phyloP scores from a whole-genome alignment of 2,329 filamentous ascomycete species.

The Fusarium sp. region DNA sequence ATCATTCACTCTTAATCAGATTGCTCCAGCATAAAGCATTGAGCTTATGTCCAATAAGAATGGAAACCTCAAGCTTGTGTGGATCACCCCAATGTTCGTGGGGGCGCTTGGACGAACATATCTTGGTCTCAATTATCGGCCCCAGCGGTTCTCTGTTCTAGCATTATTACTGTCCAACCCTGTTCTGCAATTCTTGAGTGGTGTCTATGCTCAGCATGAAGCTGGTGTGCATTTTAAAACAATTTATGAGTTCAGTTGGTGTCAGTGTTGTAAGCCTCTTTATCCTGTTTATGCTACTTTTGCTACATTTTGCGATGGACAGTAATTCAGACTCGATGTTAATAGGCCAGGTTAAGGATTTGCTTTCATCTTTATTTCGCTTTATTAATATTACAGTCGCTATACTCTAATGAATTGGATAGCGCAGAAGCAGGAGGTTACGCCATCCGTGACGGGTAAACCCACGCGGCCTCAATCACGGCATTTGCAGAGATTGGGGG shows the following conservation, averaged over 20 bases:
- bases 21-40: not conserved
- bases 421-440: not conserved
- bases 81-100: not conserved
- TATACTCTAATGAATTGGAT: not conserved
- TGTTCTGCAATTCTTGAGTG: conserved; percentile 20
- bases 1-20: accelerated
- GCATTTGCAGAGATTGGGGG: not conserved
- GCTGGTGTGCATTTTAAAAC: conserved; percentile 1
- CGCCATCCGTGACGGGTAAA: not conserved
- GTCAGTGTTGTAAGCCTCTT: not conserved
- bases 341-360: not conserved
- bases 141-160: not conserved
- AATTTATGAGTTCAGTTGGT: not conserved
- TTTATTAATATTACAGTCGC: not conserved
- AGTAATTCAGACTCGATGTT: not conserved
- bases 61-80: accelerated
- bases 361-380: not conserved
- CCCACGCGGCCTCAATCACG: too few relatives aligned
- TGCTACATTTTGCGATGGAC: not conserved
- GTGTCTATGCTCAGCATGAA: conserved; percentile 5
- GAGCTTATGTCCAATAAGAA: not conserved
- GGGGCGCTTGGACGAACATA: not conserved
- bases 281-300: accelerated
- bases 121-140: accelerated
- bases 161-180: not conserved